A percentile compares a stretch with the other conserved stretches of the same genome.
Conservation (phyloP, 202 grass and related monocot genomes). For the Eragrostis tef region DNA sequence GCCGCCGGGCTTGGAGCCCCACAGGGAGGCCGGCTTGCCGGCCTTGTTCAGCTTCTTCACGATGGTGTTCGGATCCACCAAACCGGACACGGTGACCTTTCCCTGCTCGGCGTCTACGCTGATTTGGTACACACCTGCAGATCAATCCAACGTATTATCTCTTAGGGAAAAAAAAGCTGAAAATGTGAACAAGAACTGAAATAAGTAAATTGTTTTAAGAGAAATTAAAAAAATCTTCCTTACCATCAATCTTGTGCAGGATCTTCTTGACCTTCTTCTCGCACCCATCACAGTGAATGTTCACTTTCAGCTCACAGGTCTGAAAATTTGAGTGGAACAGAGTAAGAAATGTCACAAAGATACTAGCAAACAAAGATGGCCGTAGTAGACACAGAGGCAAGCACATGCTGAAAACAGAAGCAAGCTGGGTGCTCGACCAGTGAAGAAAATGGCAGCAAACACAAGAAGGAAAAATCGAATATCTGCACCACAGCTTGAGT, state of each 20-base stretch:
- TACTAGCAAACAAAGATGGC: conserved; percentile 4
- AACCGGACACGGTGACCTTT: conserved; percentile 73
- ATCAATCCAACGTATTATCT: conserved; percentile 6
- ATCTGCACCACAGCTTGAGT: conserved; percentile 9
- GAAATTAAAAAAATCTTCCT: neutral
- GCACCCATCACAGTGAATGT: conserved; percentile 69
- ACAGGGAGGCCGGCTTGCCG: conserved; percentile 70
- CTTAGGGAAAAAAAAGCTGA: neutral
- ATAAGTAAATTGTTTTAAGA: too few species aligned
- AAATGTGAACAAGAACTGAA: too few species aligned
- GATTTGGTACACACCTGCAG: conserved; percentile 67
- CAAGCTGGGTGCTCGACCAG: neutral
- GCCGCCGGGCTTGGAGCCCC: conserved; percentile 59
- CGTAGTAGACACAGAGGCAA: conserved; percentile 21
- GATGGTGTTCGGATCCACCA: conserved; percentile 63
- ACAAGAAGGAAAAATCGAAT: conserved; percentile 32
- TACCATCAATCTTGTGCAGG: conserved; percentile 72
- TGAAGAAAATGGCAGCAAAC: conserved; percentile 30
- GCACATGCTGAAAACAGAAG: conserved; percentile 29
- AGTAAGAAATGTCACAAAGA: conserved; percentile 18
- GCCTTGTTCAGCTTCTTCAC: conserved; percentile 72
- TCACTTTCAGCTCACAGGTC: conserved; percentile 76
- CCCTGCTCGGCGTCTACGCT: conserved; percentile 59
- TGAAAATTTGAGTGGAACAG: conserved; percentile 42
- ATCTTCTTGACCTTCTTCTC: conserved; percentile 77